Evolutionary conservation across 768 basidiomycete genomes (phyloP).

Genomic region (Ramaria sp.): DNA sequence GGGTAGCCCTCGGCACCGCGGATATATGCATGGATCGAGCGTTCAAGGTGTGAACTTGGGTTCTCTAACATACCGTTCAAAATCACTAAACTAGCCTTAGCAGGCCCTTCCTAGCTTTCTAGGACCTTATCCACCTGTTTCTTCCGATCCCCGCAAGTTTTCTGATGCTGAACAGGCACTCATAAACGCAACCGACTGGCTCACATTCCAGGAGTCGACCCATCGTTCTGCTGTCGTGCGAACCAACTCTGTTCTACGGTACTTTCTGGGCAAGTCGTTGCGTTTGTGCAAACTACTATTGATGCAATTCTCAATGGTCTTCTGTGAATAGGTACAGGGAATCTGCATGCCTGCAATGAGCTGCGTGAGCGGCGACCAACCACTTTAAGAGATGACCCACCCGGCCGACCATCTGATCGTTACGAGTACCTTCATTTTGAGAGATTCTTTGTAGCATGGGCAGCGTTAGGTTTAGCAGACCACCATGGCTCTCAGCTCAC

Average conservation of each 20-base stretch:
- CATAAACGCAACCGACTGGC: slow-evolving; percentile 90
- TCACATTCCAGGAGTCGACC: slow-evolving; percentile 65
- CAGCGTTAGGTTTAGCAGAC: slow-evolving; percentile 10
- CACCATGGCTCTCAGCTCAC: slow-evolving; percentile 9
- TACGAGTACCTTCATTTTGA: slow-evolving; percentile 56
- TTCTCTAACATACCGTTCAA: neutral
- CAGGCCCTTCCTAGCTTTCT: neutral
- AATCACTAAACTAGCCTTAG: slow-evolving; percentile 1
- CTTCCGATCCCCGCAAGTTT: slow-evolving; percentile 39
- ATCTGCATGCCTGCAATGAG: slow-evolving; percentile 32
- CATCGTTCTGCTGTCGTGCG: slow-evolving; percentile 73
- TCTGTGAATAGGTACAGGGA: slow-evolving; percentile 47
- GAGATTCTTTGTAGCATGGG: slow-evolving; percentile 70
- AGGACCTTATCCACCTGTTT: slow-evolving; percentile 26
- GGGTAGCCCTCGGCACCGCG: slow-evolving; percentile 76
- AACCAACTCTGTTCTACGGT: slow-evolving; percentile 79
- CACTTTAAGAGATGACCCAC: slow-evolving; percentile 1
- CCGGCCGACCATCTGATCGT: slow-evolving; percentile 2
- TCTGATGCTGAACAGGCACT: slow-evolving; percentile 53
- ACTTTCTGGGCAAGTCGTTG: slow-evolving; percentile 68
- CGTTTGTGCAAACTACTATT: neutral
- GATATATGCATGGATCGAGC: slow-evolving; percentile 65
- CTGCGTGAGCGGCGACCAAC: slow-evolving; percentile 6
- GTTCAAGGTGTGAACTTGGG: slow-evolving; percentile 38
- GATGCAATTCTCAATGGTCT: neutral